Base-by-base conservation (phyloP, 306 rosid species). In the Argentina anserina region DNA sequence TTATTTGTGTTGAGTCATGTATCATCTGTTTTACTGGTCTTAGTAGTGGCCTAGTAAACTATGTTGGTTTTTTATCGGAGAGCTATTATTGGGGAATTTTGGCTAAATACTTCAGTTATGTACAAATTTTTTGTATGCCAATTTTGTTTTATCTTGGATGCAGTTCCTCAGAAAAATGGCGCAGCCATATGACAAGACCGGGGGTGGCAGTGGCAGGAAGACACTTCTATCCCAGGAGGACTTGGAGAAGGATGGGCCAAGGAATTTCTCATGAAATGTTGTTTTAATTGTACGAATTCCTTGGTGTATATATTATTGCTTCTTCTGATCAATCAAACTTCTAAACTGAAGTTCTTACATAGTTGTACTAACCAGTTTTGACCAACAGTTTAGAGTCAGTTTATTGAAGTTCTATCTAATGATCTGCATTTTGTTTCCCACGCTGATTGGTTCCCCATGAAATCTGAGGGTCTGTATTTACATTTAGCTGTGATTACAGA, bases 101-200 rank as follows among this genome's bases (percentile, higher is more conserved):
- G 36, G 40, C 6, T 29, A 29, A 5, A 59, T 29, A 29, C 12
- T 28, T 3, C 5, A 13, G n/a, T 13, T 33, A 29, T 26, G 13
- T 26, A 28, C 37, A 20, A 10, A 11, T 73, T 45, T 45, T 31
- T 23, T 23, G 45, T 8, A 13, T 46, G 50, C 55, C 65, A 20
- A 33, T 47, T 43, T 14, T 70, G 33, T 74, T 53, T 55, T 70
- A 52, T 73, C 29, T 79, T 79, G 67, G 53, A 37, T 73, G 81
- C 97, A 93, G 96, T 91, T 91, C 71, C 96, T 93, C 28, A 85
- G 92, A 86, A 93, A 91, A 81, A 93, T 93, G 97, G 97, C 98
- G 26, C 96, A 90, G 59, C 96, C 97, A 31, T 89, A 93, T 77
- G 98, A 93, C 26, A 93, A 86, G 85, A 87, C 90, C 10, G 98